Evolutionary conservation across 345 rosid species (phyloP).

Genomic region (Euphorbia peplus): DNA sequence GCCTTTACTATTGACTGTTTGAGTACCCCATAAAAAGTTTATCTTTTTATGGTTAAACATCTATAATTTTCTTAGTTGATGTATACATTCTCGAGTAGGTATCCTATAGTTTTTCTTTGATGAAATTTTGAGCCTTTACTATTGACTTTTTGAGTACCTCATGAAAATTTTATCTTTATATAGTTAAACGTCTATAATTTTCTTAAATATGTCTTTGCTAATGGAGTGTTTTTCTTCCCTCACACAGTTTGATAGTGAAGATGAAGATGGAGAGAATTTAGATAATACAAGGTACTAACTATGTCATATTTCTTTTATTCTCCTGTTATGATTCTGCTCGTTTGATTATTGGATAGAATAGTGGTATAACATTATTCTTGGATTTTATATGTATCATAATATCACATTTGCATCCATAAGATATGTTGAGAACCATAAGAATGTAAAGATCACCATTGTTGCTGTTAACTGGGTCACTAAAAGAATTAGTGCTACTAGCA

Average conservation of each 20-base stretch:
- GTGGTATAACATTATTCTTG: neutral
- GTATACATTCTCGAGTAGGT: neutral
- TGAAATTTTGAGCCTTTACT: no score
- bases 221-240: neutral
- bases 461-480: neutral
- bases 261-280: conserved; percentile 35
- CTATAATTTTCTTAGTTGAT: no score
- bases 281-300: conserved; percentile 43
- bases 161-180: no score
- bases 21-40: no score
- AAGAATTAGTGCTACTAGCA: neutral
- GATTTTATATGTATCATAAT: neutral
- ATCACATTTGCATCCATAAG: neutral
- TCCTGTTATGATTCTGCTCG: neutral
- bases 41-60: no score
- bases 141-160: neutral
- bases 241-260: conserved; percentile 42
- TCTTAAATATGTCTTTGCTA: neutral
- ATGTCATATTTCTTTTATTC: conserved; percentile 3
- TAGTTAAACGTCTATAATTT: no score
- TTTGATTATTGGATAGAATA: neutral
- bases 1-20: no score
- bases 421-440: neutral
- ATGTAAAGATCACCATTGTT: neutral
- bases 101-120: neutral